Evolutionary conservation across 225 moss, liverwort and hornwort species (phyloP), one percentile per base, ranked within the genome.

Genomic region (Climacium dendroides): DNA sequence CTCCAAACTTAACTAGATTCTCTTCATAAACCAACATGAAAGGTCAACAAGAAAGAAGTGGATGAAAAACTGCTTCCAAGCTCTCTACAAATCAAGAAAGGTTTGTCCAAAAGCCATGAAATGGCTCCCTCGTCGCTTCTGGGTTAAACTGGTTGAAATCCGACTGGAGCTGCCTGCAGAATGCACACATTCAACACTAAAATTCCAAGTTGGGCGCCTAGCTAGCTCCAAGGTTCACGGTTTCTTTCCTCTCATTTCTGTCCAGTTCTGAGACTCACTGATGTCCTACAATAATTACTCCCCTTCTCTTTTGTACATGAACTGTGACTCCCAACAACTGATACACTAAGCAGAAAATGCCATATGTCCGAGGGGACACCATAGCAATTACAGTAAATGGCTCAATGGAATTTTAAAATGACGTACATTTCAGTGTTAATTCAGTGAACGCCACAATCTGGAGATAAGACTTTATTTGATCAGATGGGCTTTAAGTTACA

Each of bases 401-500:
- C 15, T 26, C 19, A 25, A 18, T 50, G 41, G 25, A 65, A 23
- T 30, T 41, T 23, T 0, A 76, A 50, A 58, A 85, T 50, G 66
- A 66, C 13, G 29, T 14, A 59, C 20, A 59, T 15, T 55, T 39
- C 52, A 64, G 20, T 58, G 64, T 10, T 57, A 7, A 22, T 61
- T 37, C 55, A 64, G 53, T 17, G 61, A 73, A 74, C 65, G 53
- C 78, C 41, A 52, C 55, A 75, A 76, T 69, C 69, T 74, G 70
- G 55, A 62, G 76, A 76, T 70, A 26, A 61, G 77, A 67, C 15
- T 81, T 91, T 87, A 91, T 91, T 91, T 79, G 61, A 91, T 80
- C 62, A 76, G 84, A 63, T 69, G 75, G 89, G 69, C 63, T 75
- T 52, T 64, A 64, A 64, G 64, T 64, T 57, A 78, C 78, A 80